A percentile compares a stretch with the other conserved stretches of the same genome.
These are phyloP conservation scores for Neurospora intermedia DNA, from an alignment of 495 filamentous ascomycete species.

Conservation along the genomic window DNA sequence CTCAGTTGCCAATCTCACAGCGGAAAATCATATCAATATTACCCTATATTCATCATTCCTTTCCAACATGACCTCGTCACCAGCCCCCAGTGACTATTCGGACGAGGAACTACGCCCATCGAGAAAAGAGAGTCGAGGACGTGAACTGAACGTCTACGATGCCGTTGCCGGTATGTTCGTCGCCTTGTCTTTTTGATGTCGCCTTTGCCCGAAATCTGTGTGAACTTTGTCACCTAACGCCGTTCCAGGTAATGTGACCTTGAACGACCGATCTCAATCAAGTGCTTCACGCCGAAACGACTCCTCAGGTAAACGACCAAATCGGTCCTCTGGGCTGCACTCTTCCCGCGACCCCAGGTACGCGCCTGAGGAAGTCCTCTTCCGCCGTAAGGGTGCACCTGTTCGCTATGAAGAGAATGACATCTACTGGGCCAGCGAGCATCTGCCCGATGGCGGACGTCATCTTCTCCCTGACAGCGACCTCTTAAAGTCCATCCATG, in stretches of 20 bases:
- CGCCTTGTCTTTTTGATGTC: background rate
- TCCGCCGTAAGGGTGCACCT: conserved; percentile 50
- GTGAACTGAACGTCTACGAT: conserved; percentile 59
- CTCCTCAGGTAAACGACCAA: conserved; percentile 32
- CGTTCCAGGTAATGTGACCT: conserved; percentile 35
- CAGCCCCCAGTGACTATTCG: background rate
- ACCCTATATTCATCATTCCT: background rate
- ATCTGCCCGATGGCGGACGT: conserved; percentile 29
- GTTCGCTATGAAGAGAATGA: conserved; percentile 57
- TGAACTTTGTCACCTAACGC: background rate
- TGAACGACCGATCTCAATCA: conserved; percentile 10
- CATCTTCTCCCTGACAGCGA: conserved; percentile 55
- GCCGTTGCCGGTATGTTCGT: conserved; percentile 56
- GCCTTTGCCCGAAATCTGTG: background rate
- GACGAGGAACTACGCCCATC: background rate
- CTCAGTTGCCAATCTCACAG: background rate
- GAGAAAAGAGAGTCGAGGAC: conserved; percentile 5
- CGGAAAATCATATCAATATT: background rate
- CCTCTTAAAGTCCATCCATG: conserved; percentile 65
- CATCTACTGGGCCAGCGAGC: conserved; percentile 50
- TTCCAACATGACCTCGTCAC: background rate
- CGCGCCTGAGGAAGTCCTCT: conserved; percentile 67
- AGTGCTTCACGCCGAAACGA: conserved; percentile 2
- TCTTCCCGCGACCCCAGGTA: conserved; percentile 40
- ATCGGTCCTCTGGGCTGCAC: conserved; percentile 36